A percentile compares a stretch with the other conserved stretches of the same genome.
phyloP scores from a whole-genome alignment of 805 yeast genomes.

The Starmerella vitae region DNA sequence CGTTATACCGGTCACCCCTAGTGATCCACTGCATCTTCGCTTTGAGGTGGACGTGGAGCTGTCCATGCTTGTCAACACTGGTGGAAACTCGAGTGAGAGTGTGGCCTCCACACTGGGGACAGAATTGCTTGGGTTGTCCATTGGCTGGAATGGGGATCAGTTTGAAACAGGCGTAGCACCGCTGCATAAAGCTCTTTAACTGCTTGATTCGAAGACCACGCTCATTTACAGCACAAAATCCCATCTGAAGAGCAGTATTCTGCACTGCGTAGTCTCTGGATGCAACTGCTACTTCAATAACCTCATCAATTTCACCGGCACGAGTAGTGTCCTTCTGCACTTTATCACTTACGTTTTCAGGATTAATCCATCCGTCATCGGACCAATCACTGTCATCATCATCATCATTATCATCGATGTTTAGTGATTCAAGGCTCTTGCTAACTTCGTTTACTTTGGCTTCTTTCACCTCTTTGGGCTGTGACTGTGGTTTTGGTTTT shows the following conservation, averaged over 20 bases:
- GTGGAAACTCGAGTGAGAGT: slow-evolving; percentile 86
- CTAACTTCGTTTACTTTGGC: neutral
- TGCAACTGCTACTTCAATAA: slow-evolving; percentile 65
- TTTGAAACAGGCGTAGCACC: slow-evolving; percentile 95
- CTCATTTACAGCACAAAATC: slow-evolving; percentile 71
- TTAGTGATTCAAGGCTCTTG: neutral
- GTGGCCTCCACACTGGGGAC: slow-evolving; percentile 90
- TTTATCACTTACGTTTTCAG: slow-evolving; percentile 63
- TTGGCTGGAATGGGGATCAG: slow-evolving; percentile 70
- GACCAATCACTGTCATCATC: slow-evolving; percentile 62
- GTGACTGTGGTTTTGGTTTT: slow-evolving; percentile 7
- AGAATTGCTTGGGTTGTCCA: slow-evolving; percentile 53
- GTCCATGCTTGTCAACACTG: slow-evolving; percentile 59
- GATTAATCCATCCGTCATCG: slow-evolving; percentile 87
- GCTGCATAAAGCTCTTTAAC: slow-evolving; percentile 79
- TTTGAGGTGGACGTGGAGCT: slow-evolving; percentile 75
- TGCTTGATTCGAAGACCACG: slow-evolving; percentile 75
- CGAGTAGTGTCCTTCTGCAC: slow-evolving; percentile 58
- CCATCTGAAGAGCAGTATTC: slow-evolving; percentile 84
- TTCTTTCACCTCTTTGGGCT: neutral
- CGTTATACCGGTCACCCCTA: slow-evolving; percentile 67
- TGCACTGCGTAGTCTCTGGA: slow-evolving; percentile 98
- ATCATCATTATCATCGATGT: slow-evolving; percentile 18
- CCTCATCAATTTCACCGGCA: slow-evolving; percentile 32
- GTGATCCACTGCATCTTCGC: slow-evolving; percentile 86